Conservation (phyloP, 345 rosid genomes). For the Populus ilicifolia region DNA sequence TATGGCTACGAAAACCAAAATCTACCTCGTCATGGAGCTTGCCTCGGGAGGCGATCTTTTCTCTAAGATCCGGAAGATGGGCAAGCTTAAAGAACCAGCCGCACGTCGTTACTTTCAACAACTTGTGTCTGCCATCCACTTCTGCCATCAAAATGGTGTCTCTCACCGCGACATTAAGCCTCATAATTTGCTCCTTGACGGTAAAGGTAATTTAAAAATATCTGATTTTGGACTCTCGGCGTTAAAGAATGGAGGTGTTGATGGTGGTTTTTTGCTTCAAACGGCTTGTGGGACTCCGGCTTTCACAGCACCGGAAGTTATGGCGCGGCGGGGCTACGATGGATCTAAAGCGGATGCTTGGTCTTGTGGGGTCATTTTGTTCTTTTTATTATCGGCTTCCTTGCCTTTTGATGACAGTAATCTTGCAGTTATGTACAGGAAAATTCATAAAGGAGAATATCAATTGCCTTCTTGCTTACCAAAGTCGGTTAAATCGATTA, state of each 20-base stretch:
- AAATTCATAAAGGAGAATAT: conserved; percentile 49
- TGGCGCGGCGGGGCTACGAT: conserved; percentile 44
- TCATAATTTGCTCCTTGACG: conserved; percentile 73
- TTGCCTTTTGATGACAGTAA: conserved; percentile 66
- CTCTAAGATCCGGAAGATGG: conserved; percentile 36
- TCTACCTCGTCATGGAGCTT: conserved; percentile 74
- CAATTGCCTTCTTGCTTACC: conserved; percentile 54
- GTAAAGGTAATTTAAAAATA: conserved; percentile 56
- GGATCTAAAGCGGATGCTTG: conserved; percentile 72
- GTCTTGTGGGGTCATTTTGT: conserved; percentile 89
- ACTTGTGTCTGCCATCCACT: conserved; percentile 64
- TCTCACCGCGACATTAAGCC: conserved; percentile 91
- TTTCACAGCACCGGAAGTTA: conserved; percentile 67
- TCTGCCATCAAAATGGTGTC: conserved; percentile 79
- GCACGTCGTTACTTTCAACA: conserved; percentile 74
- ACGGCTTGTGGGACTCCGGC: conserved; percentile 67
- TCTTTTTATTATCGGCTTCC: conserved; percentile 47
- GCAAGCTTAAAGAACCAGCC: conserved; percentile 44
- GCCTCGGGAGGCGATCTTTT: conserved; percentile 79
- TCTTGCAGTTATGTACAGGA: conserved; percentile 51
- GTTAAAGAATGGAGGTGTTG: conserved; percentile 27
- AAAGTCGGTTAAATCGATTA: conserved; percentile 42
- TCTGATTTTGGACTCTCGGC: conserved; percentile 82
- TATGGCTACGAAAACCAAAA: conserved; percentile 76
- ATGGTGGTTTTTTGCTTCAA: conserved; percentile 28